Evolutionary conservation across 257 asterid species (phyloP), one percentile per base, ranked within the genome.

Genomic region (Solanum tarijense): DNA sequence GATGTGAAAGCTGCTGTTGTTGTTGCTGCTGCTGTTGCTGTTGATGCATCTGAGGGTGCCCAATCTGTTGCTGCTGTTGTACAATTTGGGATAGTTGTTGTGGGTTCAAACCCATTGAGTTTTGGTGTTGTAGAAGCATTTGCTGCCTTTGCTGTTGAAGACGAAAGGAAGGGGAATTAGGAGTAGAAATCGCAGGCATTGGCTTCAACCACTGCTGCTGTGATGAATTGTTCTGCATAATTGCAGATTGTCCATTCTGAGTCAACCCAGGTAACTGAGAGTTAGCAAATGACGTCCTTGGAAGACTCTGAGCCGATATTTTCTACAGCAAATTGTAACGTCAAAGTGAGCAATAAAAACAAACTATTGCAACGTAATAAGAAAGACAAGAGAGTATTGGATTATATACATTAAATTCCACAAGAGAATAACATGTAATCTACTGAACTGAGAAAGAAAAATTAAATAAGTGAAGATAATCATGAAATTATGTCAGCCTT

Each of bases 131-230:
- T 81, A 93, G 48, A 88, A 93, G 89, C 72, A 93, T 43, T 83
- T 91, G 97, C 46, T 86, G 92, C 84, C 93, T 88, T 43, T 92
- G 93, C 89, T 90, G 95, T 87, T 94, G 98, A 83, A 95, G 91
- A 89, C 97, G 97, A 48, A 87, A 83, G 66, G 98, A 90, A 76
- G 98, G 66, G 83, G 98, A 92, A 89, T 93, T 95, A 84, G 97
- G 95, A 25, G 98, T 91, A 62, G 98, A 88, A 38, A 95, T 93
- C 1, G 93, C 88, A 20, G 98, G 92, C 87, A 94, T 91, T 90
- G 95, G 98, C 90, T 97, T 97, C 88, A 96, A 89, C 98, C 98
- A 96, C 93, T 96, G 98, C 88, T 95, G 98, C 89, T 91, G 98
- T 84, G 95, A 87, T 66, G 94, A 72, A 84, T 95, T 84, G 83